A percentile compares a stretch with the other conserved stretches of the same genome.
phyloP scores from a whole-genome alignment of 306 rosid genomes.

The Gleditsia sinensis region DNA sequence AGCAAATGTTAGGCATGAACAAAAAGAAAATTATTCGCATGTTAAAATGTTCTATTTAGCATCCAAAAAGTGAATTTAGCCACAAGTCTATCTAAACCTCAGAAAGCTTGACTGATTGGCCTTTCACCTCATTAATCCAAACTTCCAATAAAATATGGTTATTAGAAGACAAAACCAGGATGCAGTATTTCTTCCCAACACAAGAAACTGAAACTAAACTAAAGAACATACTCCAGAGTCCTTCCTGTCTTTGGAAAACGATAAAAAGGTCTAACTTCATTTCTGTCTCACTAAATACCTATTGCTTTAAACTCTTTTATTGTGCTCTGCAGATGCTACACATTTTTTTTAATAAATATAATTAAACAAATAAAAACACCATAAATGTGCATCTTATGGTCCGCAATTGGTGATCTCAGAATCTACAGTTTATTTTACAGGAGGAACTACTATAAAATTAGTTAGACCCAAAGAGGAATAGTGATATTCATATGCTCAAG shows the following conservation, averaged over 20 bases:
- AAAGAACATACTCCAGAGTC: neutral
- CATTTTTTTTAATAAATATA: neutral
- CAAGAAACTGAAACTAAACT: neutral
- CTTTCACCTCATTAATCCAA: neutral
- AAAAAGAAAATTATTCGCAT: no score
- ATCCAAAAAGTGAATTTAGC: neutral
- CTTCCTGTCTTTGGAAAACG: neutral
- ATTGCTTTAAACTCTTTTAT: neutral
- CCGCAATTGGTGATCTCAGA: neutral
- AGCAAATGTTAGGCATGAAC: neutral
- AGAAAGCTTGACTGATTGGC: neutral
- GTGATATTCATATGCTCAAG: neutral
- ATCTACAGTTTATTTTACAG: neutral
- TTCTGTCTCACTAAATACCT: neutral
- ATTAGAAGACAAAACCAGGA: neutral
- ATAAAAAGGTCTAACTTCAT: neutral
- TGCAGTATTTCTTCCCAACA: neutral
- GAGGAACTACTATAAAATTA: neutral
- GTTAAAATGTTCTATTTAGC: neutral
- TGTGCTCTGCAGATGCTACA: neutral
- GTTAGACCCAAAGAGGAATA: neutral
- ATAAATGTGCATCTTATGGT: slow-evolving; percentile 3
- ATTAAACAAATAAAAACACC: neutral
- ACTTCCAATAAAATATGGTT: neutral
- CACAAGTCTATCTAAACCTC: neutral